Base-by-base conservation (phyloP, 2,329 filamentous ascomycete species). In the Fusarium xyrophilum region DNA sequence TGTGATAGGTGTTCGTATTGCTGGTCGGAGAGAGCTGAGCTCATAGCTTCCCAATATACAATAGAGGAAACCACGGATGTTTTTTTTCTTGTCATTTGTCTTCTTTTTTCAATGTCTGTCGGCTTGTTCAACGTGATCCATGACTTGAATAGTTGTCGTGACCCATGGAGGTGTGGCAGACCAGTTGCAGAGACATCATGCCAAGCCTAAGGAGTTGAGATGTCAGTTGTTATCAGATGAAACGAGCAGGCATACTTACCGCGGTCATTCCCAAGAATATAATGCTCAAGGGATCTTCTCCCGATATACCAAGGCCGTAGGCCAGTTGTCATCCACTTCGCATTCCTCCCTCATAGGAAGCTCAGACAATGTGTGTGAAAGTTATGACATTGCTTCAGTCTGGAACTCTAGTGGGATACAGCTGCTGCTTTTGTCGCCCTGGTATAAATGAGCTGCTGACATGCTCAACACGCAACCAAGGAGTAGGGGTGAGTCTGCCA, bases 41-140 rank as follows among this genome's bases (percentile, higher is more conserved):
- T 46, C 65, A 69, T 60, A 3, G 65, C 58, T 36, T 69, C 67
- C 65, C 62, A 69, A 46, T 69, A 69, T 7, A 68, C 56, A 62
- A 69, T 69, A 1, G 58, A 68, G 3, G 65, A 68, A 5, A 63
- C 43, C 5, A 69, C 28, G 13, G 68, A 66, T 8, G 12, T 48
- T 38, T 69, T 55, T 12, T 27, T 55, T 28, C 30, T 43, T 4
- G 30, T 56, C 28, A 68, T 50, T 11, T 27, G n/a, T 2, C 10
- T 28, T 5, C 32, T 17, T 5, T 14, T 47, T 0, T 46, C 7
- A 4, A 40, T 17, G 5, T 55, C 15, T 17, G 43, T 33, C 1
- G 66, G 8, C 7, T 27, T 19, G 14, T 63, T 65, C 8, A 30
- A 39, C 5, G 33, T 5, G 46, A 68, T 48, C 67, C 58, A 69